Evolutionary conservation across 208 protist genomes (phyloP), one percentile per base, ranked within the genome.

Genomic region (Leishmania mexicana): DNA sequence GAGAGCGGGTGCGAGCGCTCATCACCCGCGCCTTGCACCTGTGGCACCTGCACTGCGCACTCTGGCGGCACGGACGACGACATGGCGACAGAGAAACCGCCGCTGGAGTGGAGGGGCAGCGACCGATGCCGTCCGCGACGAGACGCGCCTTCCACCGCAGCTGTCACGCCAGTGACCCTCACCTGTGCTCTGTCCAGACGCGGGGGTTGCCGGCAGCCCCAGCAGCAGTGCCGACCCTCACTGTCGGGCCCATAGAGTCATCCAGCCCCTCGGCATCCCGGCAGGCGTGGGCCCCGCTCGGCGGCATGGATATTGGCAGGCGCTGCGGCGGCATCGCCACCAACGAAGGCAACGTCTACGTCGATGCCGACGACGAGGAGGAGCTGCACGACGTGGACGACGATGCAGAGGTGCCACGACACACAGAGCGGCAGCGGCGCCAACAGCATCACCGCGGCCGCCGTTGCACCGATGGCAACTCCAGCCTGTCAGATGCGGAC

Each of bases 1-100:
- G 79, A 35, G 79, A 83, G 24, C 31, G 28, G 0, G 74, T 76
- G 19, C 79, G 79, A 19, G 40, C 42, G 62, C 40, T 83, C 42
- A 58, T 78, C 51, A 54, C 72, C 19, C 53, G 73, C 8, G 68
- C 31, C 8, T 54, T 71, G 2, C 11, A 54, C 7, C 21, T 35
- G 11, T 83, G 79, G 79, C 38, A 21, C 47, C 57, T 78, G n/a
- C 47, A 47, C 53, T 0, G 11, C 19, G 11, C 24, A n/a, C 17
- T 60, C 17, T 68, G 68, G 62, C 78, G 31, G 68, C 67, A 35
- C 17, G 24, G 10, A 35, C 78, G 54, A 4, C 51, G 24, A 38
- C 24, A 47, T n/a, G 40, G 40, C 38, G 38, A 35, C 11, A 42
- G 65, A 71, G 38, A 71, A 21, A 35, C 3, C 65, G 10, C 38